Percentiles rank a stretch among this genome's conserved stretches.
Evolutionary conservation across 306 rosid species (phyloP).

Genomic region (Begonia masoniana): DNA sequence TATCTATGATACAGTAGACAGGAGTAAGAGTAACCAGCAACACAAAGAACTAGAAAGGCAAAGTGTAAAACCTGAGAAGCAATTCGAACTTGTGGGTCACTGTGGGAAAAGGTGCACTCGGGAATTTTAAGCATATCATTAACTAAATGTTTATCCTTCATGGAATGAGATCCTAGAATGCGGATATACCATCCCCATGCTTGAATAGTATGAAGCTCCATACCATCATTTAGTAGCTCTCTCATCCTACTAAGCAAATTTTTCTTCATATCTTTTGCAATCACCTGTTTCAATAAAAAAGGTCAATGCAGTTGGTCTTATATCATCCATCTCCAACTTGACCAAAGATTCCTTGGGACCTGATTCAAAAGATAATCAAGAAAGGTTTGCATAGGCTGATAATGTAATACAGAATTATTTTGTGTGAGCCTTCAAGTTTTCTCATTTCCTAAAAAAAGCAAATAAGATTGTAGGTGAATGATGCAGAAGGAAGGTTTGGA

Average conservation of each 20-base stretch:
- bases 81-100: slow-evolving; percentile 66
- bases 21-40: too few species aligned
- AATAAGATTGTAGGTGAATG: too few species aligned
- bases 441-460: too few species aligned
- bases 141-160: slow-evolving; percentile 49
- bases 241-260: slow-evolving; percentile 48
- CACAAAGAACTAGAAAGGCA: too few species aligned
- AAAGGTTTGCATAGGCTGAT: too few species aligned
- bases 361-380: too few species aligned
- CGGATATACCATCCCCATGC: slow-evolving; percentile 92
- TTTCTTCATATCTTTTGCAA: slow-evolving; percentile 60
- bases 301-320: too few species aligned
- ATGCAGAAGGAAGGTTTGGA: background rate
- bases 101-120: slow-evolving; percentile 65
- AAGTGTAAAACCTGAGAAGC: slow-evolving; percentile 58
- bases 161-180: slow-evolving; percentile 54
- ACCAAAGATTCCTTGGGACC: too few species aligned
- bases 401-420: too few species aligned
- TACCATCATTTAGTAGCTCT: slow-evolving; percentile 41
- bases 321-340: too few species aligned
- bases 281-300: slow-evolving; percentile 22
- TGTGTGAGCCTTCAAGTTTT: too few species aligned
- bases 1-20: too few species aligned
- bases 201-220: slow-evolving; percentile 55
- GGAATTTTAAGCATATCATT: slow-evolving; percentile 79